Base-by-base conservation (phyloP, 345 rosid species). In the Rhodomyrtus tomentosa region DNA sequence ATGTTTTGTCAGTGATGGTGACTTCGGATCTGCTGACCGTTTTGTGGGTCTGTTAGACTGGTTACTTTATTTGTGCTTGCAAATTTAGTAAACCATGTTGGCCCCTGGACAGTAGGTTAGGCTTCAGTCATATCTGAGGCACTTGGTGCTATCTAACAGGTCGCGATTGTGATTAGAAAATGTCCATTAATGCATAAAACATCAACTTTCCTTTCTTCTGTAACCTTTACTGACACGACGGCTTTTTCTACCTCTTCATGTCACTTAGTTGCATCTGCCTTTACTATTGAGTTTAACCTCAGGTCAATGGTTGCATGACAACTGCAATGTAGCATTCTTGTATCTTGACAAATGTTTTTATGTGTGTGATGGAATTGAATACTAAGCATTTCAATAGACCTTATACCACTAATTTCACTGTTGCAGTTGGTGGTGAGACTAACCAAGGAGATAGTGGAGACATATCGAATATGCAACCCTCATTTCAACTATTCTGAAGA, bases 401-500 rank as follows among this genome's bases (percentile, higher is more conserved):
- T 81, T 27, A 32, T 32, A 54, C 83, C 52, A 50, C 58, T 54
- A 45, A 27, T 91, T 86, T 86, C 81, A 55, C 84, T 82, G 74
- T 80, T 90, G 95, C 93, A 98, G 99, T 90, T 94, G 91, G 95
- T 94, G 90, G 92, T 89, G 84, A 93, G 95, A 92, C 90, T 98
- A 85, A 96, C 96, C 81, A 94, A 91, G 89, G 98, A 93, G 89
- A 91, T 98, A 87, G 94, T 94, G 86, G 96, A 93, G 89, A 98
- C 98, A 25, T 98, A 96, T 90, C 93, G 88, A 88, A 88, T 86
- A 89, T 98, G 99, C 92, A 92, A 98, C 89, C 95, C 98, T 32
- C 93, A 92, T 82, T 96, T 98, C 88, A 96, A 92, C 86, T 98
- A 92, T 93, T 93, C 95, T 81, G 98, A 95, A 89, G 98, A 95